phyloP scores from a whole-genome alignment of 148 eudicot genomes.

The Rhododendron ovatum region DNA sequence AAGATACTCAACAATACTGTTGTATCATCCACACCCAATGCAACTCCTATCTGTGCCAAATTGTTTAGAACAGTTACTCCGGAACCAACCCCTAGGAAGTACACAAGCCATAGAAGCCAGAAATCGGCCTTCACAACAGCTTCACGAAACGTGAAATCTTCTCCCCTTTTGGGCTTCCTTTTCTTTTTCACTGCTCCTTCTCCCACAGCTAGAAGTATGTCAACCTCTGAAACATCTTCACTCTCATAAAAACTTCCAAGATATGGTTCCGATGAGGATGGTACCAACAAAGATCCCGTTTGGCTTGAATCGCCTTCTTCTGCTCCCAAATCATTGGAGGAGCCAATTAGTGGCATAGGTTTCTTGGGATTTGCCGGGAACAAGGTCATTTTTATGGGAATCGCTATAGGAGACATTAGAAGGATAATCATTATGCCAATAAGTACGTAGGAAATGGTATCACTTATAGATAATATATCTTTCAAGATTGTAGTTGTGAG shows the following conservation, averaged over 20 bases:
- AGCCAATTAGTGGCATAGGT: constrained; percentile 19
- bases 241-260: constrained; percentile 44
- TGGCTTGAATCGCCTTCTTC: constrained; percentile 23
- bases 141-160: constrained; percentile 72
- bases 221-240: constrained; percentile 56
- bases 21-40: constrained; percentile 60
- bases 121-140: constrained; percentile 86
- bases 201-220: constrained; percentile 68
- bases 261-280: constrained; percentile 35
- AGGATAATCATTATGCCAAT: constrained; percentile 60
- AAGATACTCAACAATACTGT: constrained; percentile 62
- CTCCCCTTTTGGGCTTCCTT: constrained; percentile 79
- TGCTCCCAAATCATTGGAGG: constrained; percentile 35
- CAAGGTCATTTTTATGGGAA: constrained; percentile 85
- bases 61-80: constrained; percentile 86
- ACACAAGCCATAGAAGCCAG: constrained; percentile 82
- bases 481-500: constrained; percentile 61
- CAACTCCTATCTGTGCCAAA: constrained; percentile 77
- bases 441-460: constrained; percentile 46
- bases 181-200: constrained; percentile 87
- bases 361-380: constrained; percentile 43
- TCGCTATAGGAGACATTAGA: constrained; percentile 77
- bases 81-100: constrained; percentile 83
- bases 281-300: constrained; percentile 33
- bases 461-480: constrained; percentile 27